These are phyloP conservation scores for Oryza nivara DNA, from an alignment of 176 grass and related monocot genomes.

Conservation along the genomic window DNA sequence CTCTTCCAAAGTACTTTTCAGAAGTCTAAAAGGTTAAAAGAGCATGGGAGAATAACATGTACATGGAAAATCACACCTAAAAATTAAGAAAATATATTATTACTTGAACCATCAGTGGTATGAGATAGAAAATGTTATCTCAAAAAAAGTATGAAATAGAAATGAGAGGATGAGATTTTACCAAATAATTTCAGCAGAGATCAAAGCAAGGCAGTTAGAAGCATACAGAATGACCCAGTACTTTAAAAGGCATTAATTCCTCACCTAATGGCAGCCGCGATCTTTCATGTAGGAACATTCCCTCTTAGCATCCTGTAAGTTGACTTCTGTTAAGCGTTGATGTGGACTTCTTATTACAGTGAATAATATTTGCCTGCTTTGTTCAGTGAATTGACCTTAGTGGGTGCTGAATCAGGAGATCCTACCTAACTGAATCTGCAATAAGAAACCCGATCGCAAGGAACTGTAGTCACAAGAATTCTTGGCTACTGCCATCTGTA, in stretches of 20 bases:
- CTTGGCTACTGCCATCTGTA: not conserved
- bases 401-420: constrained; percentile 47
- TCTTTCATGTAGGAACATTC: constrained; percentile 42
- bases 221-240: constrained; percentile 31
- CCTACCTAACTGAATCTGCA: constrained; percentile 46
- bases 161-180: constrained; percentile 18
- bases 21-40: constrained; percentile 27
- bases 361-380: constrained; percentile 32
- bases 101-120: not conserved
- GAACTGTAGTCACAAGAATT: constrained; percentile 10
- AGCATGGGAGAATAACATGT: constrained; percentile 19
- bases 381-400: constrained; percentile 42
- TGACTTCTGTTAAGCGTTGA: constrained; percentile 57
- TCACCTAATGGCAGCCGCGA: constrained; percentile 24
- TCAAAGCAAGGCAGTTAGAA: constrained; percentile 40
- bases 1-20: not conserved
- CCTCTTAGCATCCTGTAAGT: constrained; percentile 46
- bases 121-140: not conserved
- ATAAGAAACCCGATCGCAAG: constrained; percentile 33
- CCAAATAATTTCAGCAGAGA: constrained; percentile 26
- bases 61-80: not conserved
- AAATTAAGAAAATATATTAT: not conserved
- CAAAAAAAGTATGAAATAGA: constrained; percentile 10
- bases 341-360: constrained; percentile 45
- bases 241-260: constrained; percentile 50